phyloP scores from a whole-genome alignment of 2,329 filamentous ascomycete genomes.

The Hansfordia pulvinata region DNA sequence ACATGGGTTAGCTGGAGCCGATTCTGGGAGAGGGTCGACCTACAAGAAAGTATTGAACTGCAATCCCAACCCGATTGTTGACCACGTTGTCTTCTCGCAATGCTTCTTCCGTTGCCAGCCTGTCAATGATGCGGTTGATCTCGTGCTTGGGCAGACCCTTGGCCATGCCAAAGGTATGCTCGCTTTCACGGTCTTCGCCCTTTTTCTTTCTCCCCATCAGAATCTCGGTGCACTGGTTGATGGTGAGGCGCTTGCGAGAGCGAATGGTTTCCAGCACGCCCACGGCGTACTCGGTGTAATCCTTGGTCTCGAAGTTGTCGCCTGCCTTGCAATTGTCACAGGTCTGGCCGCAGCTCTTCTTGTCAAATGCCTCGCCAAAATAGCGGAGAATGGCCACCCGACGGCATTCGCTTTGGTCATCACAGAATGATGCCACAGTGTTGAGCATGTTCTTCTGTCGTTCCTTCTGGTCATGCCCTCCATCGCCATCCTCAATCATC shows the following conservation, averaged over 20 bases:
- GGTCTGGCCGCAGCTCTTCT: conserved; percentile 53
- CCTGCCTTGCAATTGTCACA: conserved; percentile 87
- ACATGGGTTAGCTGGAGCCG: conserved; percentile 14
- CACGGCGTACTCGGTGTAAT: conserved; percentile 64
- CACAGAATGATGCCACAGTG: conserved; percentile 74
- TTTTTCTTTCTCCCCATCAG: conserved; percentile 57
- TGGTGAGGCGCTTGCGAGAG: conserved; percentile 49
- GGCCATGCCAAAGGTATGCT: conserved; percentile 54
- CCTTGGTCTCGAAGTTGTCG: conserved; percentile 54
- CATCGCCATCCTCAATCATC: conserved; percentile 75
- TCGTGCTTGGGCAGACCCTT: conserved; percentile 59
- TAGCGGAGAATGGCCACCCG: conserved; percentile 83
- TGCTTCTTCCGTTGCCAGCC: conserved; percentile 59
- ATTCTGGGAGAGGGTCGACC: conserved; percentile 13
- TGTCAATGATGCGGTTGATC: conserved; percentile 72
- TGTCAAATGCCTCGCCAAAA: conserved; percentile 75
- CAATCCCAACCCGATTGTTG: conserved; percentile 49
- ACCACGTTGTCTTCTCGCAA: conserved; percentile 57
- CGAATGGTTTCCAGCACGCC: conserved; percentile 58
- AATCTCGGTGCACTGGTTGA: conserved; percentile 73
- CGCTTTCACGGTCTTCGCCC: conserved; percentile 36
- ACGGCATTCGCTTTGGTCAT: conserved; percentile 79
- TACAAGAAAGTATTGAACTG: conserved; percentile 60
- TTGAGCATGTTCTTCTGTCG: conserved; percentile 76
- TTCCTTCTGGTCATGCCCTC: conserved; percentile 65